These are phyloP conservation scores for Neopestalotiopsis sp. DNA, from an alignment of 2,329 filamentous ascomycete genomes.

Conservation along the genomic window DNA sequence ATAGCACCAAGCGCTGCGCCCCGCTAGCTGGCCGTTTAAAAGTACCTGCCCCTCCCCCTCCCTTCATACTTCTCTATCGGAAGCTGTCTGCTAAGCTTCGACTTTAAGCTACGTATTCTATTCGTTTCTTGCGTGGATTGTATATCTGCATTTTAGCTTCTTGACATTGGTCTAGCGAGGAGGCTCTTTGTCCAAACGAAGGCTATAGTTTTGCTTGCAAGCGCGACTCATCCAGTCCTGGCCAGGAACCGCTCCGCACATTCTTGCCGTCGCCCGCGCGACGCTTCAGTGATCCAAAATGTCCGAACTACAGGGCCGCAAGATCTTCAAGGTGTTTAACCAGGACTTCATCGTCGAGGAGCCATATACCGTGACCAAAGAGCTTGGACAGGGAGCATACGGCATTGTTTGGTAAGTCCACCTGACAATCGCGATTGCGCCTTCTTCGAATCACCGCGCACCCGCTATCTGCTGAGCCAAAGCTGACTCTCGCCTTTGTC, in stretches of 20 bases:
- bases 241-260: neutral
- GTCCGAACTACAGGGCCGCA: conserved; percentile 50
- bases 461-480: conserved; percentile 8
- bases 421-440: neutral
- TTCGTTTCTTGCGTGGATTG: neutral
- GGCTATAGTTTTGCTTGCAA: neutral
- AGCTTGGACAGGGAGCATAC: conserved; percentile 96
- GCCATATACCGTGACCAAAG: conserved; percentile 97
- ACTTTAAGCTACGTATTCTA: neutral
- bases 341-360: conserved; percentile 99
- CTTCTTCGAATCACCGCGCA: neutral
- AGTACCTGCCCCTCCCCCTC: neutral
- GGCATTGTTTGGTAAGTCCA: conserved; percentile 90
- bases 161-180: neutral
- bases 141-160: neutral
- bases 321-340: conserved; percentile 99
- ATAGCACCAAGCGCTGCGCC: neutral
- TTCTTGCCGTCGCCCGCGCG: neutral
- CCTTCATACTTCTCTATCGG: neutral
- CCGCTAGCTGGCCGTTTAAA: neutral
- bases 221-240: neutral
- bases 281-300: conserved; percentile 22
- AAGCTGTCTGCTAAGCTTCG: neutral
- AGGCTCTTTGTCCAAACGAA: neutral
- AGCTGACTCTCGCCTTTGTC: conserved; percentile 25